Evolutionary conservation across 495 filamentous ascomycete species (phyloP), one percentile per base, ranked within the genome.

Genomic region (Tuber microsphaerosporum): DNA sequence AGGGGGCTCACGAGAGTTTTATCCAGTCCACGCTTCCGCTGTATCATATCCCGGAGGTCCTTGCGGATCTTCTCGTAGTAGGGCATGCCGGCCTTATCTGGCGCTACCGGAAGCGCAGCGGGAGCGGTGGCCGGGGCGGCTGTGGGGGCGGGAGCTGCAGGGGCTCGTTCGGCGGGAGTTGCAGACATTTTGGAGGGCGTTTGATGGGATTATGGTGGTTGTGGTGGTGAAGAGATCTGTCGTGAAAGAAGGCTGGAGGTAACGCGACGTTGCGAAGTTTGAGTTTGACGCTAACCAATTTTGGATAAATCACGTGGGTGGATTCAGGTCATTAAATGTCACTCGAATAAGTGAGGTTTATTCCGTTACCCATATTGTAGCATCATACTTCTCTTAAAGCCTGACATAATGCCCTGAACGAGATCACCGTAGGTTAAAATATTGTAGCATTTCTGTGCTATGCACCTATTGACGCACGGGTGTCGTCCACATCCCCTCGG

Each of bases 21-120:
- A 78, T 93, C 91, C 78, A 92, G 87, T 34, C 87, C 74, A 20
- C 89, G 86, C 83, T 93, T 93, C 81, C 89, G 89, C 71, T 89
- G 86, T 8, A 93, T 85, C 12, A 89, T 89, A 43, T 91, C 90
- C 41, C 91, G 87, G 22, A 93, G 86, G 74, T 92, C 89, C 69
- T 89, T 88, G 34, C 90, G 87, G 22, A 93, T 85, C 80, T 91
- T 91, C 84, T 93, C 91, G 79, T 92, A 92, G 84, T 92, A 92
- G 34, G 90, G 90, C 48, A 91, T 79, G 34, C 74, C 80, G 45
- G 81, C 69, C 83, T 86, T 72, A 82, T 84, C 76, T 73, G 76
- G 69, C 70, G 77, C 70, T 81, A 77, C 72, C 61, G 73, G 56
- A 26, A 44, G 56, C 39, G 75, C 69, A 16, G 79, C 39, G 69